Evolutionary conservation across 2,329 filamentous ascomycete genomes (phyloP).

Genomic region (Scedosporium dehoogii): DNA sequence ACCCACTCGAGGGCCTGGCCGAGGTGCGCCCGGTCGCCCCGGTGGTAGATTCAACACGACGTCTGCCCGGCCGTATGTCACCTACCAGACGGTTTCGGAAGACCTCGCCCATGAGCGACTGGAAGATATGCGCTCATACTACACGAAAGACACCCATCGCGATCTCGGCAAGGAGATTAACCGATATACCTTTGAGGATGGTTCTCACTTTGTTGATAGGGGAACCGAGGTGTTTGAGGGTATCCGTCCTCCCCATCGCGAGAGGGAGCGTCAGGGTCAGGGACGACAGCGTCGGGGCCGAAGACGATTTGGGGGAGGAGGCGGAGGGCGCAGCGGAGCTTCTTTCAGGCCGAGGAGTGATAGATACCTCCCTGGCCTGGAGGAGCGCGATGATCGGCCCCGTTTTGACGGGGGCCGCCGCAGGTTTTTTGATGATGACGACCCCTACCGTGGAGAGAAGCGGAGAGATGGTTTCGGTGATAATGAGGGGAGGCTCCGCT

Average conservation of each 20-base stretch:
- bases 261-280: constrained; percentile 12
- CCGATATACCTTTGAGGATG: constrained; percentile 63
- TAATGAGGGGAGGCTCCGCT: constrained; percentile 9
- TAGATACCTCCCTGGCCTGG: constrained; percentile 1
- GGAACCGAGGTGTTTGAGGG: constrained; percentile 61
- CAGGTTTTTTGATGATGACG: constrained; percentile 1
- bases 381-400: background rate
- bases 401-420: constrained; percentile 4
- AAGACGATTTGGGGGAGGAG: constrained; percentile 13
- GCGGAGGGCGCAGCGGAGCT: background rate
- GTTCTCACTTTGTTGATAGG: constrained; percentile 57
- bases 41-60: constrained; percentile 20
- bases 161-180: constrained; percentile 44
- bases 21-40: background rate
- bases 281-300: constrained; percentile 19
- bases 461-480: constrained; percentile 2
- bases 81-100: constrained; percentile 49
- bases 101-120: constrained; percentile 56
- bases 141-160: constrained; percentile 29
- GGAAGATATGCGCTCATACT: constrained; percentile 40
- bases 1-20: constrained; percentile 7
- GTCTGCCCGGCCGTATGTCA: constrained; percentile 28
- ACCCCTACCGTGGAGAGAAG: background rate
- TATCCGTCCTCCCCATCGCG: constrained; percentile 41
- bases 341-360: background rate